Conservation (phyloP, 768 basidiomycete genomes). For the Boletus vinaceobasis region DNA sequence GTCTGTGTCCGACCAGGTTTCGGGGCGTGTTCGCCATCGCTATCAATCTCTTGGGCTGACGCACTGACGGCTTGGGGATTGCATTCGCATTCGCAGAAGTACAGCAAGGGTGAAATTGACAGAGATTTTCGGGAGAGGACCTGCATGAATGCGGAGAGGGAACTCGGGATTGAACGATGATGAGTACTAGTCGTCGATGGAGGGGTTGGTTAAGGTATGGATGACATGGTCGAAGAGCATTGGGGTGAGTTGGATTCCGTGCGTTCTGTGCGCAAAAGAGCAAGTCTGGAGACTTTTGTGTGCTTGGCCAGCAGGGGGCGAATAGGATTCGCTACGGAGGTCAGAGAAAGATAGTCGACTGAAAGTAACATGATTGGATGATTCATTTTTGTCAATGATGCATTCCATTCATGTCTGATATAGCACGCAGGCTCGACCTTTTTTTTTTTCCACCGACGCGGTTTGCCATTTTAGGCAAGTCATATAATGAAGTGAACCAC, state of each 20-base stretch:
- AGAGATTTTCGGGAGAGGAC: conserved; percentile 42
- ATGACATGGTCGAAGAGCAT: conserved; percentile 35
- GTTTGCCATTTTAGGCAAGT: too few relatives aligned
- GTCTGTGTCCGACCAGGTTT: conserved; percentile 33
- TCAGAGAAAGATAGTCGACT: conserved; percentile 13
- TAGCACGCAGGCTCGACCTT: too few relatives aligned
- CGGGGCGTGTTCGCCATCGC: conserved; percentile 30
- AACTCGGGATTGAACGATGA: conserved; percentile 69
- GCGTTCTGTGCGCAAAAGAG: conserved; percentile 36
- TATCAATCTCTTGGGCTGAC: conserved; percentile 31
- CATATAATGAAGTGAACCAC: too few relatives aligned
- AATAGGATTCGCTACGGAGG: conserved; percentile 4
- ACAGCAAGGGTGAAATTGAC: conserved; percentile 19
- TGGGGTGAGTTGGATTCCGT: conserved; percentile 30
- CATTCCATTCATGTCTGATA: too few relatives aligned
- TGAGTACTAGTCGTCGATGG: conserved; percentile 14
- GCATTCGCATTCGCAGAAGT: too few relatives aligned
- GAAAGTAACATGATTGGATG: conserved; percentile 20
- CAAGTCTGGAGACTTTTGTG: conserved; percentile 34
- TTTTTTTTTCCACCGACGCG: too few relatives aligned
- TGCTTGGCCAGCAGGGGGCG: conserved; percentile 16
- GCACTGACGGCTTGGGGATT: too few relatives aligned
- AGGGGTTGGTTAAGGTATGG: conserved; percentile 23
- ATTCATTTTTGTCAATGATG: too few relatives aligned
- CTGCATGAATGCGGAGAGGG: conserved; percentile 62